phyloP scores from a whole-genome alignment of 768 basidiomycete species.

The Lactarius hengduanensis region DNA sequence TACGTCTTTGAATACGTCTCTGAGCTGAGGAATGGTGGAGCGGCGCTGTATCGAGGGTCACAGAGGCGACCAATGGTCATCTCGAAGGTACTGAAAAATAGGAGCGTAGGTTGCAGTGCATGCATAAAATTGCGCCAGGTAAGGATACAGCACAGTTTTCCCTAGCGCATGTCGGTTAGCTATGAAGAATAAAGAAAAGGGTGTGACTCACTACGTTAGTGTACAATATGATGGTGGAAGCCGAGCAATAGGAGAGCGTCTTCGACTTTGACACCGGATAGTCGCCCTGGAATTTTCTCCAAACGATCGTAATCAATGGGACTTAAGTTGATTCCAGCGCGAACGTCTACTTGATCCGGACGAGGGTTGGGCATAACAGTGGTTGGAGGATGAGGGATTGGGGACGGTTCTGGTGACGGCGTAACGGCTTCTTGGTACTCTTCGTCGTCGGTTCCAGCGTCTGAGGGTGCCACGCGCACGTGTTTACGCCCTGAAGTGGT shows the following conservation, averaged over 20 bases:
- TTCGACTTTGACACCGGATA: slow-evolving; percentile 62
- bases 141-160: not conserved
- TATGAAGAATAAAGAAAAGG: not conserved
- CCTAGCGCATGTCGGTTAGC: not conserved
- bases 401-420: slow-evolving; percentile 57
- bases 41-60: slow-evolving; percentile 3
- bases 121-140: not conserved
- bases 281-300: slow-evolving; percentile 41
- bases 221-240: slow-evolving; percentile 68
- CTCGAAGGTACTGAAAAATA: not conserved
- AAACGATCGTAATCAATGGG: slow-evolving; percentile 46
- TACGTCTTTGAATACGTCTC: not conserved
- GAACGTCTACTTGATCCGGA: slow-evolving; percentile 30
- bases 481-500: slow-evolving; percentile 13
- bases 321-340: slow-evolving; percentile 39
- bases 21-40: slow-evolving; percentile 9
- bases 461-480: slow-evolving; percentile 22
- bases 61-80: slow-evolving; percentile 7
- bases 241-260: slow-evolving; percentile 72
- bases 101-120: not conserved
- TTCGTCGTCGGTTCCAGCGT: slow-evolving; percentile 43
- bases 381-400: slow-evolving; percentile 33
- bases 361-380: slow-evolving; percentile 31
- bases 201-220: slow-evolving; percentile 38
- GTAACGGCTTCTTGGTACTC: slow-evolving; percentile 75